A percentile compares a stretch with the other conserved stretches of the same genome.
Conservation (phyloP, 306 rosid genomes). For the Dryas alaskensis region DNA sequence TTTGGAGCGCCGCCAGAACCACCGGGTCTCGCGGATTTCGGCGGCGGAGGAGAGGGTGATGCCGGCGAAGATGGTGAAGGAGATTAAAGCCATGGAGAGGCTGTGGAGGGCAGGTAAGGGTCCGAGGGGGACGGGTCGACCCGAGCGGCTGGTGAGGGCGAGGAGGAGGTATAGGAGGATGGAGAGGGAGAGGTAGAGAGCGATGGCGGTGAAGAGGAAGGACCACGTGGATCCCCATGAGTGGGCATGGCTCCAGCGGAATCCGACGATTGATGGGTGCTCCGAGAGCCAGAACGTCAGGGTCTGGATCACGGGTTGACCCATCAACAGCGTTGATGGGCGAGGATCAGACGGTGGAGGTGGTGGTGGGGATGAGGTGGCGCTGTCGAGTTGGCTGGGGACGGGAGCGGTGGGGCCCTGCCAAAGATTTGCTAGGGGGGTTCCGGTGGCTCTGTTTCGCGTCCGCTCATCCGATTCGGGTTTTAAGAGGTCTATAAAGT, state of each 20-base stretch:
- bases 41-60: conserved; percentile 64
- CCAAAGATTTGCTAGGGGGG: not conserved
- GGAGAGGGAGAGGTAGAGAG: conserved; percentile 43
- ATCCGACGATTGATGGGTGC: conserved; percentile 75
- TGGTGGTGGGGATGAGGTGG: not conserved
- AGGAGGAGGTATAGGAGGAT: conserved; percentile 45
- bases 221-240: conserved; percentile 92
- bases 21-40: conserved; percentile 86
- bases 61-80: conserved; percentile 67
- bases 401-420: not conserved
- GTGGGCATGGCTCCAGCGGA: conserved; percentile 75
- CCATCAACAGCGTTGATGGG: conserved; percentile 10
- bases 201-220: conserved; percentile 66
- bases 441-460: conserved; percentile 3
- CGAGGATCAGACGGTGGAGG: conserved; percentile 22
- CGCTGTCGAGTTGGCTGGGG: not conserved
- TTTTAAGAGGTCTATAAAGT: not conserved
- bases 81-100: conserved; percentile 58
- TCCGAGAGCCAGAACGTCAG: conserved; percentile 73
- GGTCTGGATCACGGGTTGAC: conserved; percentile 27
- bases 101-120: conserved; percentile 84
- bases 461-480: not conserved
- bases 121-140: conserved; percentile 59
- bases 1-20: conserved; percentile 87
- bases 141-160: conserved; percentile 35